Evolutionary conservation across 2,329 filamentous ascomycete species (phyloP).

Genomic region (Cladophialophora immunda): DNA sequence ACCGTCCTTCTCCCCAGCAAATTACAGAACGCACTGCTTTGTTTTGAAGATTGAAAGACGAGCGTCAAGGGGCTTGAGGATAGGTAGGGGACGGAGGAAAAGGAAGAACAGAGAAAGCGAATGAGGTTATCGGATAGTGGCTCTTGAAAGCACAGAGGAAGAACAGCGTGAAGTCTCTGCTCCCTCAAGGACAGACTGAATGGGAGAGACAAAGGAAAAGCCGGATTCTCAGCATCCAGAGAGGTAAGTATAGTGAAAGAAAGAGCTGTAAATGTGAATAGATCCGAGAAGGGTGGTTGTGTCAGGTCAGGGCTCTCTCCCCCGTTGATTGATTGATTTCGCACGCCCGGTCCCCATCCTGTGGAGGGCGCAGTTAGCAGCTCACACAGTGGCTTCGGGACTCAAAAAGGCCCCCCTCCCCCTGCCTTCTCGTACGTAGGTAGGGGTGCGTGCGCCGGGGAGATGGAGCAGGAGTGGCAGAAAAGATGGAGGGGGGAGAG

Average conservation of each 20-base stretch:
- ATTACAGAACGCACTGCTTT: too few relatives aligned
- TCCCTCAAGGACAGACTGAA: neutral
- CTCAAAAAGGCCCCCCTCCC: neutral
- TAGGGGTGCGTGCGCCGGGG: neutral
- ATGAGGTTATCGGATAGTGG: neutral
- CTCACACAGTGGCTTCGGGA: neutral
- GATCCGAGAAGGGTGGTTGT: neutral
- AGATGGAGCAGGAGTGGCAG: neutral
- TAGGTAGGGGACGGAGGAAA: too few relatives aligned
- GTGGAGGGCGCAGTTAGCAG: conserved; percentile 4
- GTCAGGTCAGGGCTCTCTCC: too few relatives aligned
- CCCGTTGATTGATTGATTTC: too few relatives aligned
- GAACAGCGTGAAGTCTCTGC: neutral
- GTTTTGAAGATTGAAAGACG: too few relatives aligned
- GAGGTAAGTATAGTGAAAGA: neutral
- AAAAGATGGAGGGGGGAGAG: neutral
- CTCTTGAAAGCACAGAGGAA: neutral
- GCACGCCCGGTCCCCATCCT: neutral
- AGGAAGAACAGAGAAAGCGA: neutral
- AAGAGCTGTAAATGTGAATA: neutral
- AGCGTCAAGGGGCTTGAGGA: too few relatives aligned
- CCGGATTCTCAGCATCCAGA: neutral
- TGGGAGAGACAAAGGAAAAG: neutral
- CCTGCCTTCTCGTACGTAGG: neutral
- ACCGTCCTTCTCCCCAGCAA: too few relatives aligned